A percentile compares a stretch with the other conserved stretches of the same genome.
phyloP scores from a whole-genome alignment of 192 early-diverging fungal species.

The Umbelopsis sp. region DNA sequence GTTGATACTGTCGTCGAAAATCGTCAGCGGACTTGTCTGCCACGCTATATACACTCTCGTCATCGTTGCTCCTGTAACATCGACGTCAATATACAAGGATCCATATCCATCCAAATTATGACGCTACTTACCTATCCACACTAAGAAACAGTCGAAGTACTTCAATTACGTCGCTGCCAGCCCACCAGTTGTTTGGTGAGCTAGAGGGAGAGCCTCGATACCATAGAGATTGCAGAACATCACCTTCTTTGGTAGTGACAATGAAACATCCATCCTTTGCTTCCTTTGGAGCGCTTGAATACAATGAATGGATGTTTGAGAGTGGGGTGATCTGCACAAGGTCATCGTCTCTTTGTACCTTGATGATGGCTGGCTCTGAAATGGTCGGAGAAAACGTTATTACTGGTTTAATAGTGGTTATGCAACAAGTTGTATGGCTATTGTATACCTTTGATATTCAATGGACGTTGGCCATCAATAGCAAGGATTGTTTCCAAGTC shows the following conservation, averaged over 20 bases:
- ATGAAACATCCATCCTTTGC: slow-evolving; percentile 23
- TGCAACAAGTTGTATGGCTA: not conserved
- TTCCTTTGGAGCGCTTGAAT: slow-evolving; percentile 20
- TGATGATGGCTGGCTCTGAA: slow-evolving; percentile 15
- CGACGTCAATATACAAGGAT: not conserved
- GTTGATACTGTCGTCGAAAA: not conserved
- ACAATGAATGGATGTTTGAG: slow-evolving; percentile 20
- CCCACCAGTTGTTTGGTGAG: slow-evolving; percentile 21
- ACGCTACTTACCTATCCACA: slow-evolving; percentile 23
- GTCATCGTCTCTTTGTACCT: slow-evolving; percentile 14
- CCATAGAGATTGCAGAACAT: slow-evolving; percentile 29
- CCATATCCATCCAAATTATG: not conserved
- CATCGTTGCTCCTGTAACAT: slow-evolving; percentile 11
- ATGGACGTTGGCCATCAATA: slow-evolving; percentile 32
- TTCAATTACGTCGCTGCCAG: slow-evolving; percentile 34
- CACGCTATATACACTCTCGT: slow-evolving; percentile 7
- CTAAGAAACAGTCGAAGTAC: slow-evolving; percentile 27
- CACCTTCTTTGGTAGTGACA: slow-evolving; percentile 25
- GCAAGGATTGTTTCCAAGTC: slow-evolving; percentile 18
- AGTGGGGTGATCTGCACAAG: slow-evolving; percentile 21
- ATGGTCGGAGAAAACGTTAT: not conserved
- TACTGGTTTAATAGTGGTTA: not conserved
- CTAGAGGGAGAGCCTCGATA: slow-evolving; percentile 2
- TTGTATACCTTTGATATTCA: not conserved
- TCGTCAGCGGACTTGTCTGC: slow-evolving; percentile 1